These are phyloP conservation scores for Echria macrotheca DNA, from an alignment of 495 filamentous ascomycete genomes.

Conservation along the genomic window DNA sequence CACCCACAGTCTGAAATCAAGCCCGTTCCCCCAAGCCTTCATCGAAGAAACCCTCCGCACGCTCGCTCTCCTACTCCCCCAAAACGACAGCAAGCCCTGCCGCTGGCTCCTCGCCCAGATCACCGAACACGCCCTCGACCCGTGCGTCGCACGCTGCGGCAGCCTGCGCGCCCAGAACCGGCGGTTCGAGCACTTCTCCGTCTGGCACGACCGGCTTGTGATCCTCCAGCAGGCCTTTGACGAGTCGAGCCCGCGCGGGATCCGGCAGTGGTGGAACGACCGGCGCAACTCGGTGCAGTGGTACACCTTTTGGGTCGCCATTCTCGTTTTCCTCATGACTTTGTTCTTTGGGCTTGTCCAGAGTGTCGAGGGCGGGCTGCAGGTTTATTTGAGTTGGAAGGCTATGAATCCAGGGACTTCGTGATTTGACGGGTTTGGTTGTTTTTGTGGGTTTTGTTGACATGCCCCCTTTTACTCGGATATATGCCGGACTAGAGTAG, in stretches of 20 bases:
- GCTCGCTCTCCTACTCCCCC: conserved; percentile 41
- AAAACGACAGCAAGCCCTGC: conserved; percentile 20
- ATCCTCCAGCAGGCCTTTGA: conserved; percentile 50
- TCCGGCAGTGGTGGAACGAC: conserved; percentile 50
- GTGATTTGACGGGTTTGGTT: too few species aligned
- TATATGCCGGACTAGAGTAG: too few species aligned
- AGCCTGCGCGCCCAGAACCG: conserved; percentile 28
- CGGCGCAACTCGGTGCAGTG: conserved; percentile 46
- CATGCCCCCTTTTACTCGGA: too few species aligned
- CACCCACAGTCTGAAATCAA: too few species aligned
- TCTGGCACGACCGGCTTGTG: conserved; percentile 48
- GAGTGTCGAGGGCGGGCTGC: conserved; percentile 40
- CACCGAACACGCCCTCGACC: not conserved
- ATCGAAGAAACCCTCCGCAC: conserved; percentile 42
- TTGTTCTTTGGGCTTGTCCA: conserved; percentile 49
- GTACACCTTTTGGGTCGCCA: conserved; percentile 53
- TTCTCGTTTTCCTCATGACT: conserved; percentile 41
- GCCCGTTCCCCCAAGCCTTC: conserved; percentile 32
- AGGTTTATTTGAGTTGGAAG: conserved; percentile 31
- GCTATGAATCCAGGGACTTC: not conserved
- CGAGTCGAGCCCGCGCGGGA: conserved; percentile 38
- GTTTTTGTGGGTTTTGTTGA: too few species aligned
- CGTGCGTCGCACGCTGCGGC: not conserved
- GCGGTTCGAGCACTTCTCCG: conserved; percentile 38
- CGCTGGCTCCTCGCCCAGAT: conserved; percentile 16